phyloP scores from a whole-genome alignment of 2,329 filamentous ascomycete species.

The Arthrobotrys megalospora region DNA sequence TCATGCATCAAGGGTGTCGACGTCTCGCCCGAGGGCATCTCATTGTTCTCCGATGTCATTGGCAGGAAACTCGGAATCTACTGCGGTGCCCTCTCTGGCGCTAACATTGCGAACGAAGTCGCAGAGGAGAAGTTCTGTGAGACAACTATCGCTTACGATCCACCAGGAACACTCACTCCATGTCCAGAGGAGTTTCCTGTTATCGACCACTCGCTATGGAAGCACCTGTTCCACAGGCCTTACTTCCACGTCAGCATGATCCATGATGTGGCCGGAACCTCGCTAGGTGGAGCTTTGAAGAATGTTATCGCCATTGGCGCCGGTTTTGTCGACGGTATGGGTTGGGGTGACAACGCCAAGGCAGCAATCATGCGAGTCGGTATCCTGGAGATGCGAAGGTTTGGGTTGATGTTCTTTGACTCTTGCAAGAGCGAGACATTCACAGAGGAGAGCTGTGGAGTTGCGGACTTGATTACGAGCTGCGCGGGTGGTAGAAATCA shows the following conservation, averaged over 20 bases:
- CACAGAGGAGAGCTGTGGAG: slow-evolving; percentile 95
- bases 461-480: slow-evolving; percentile 94
- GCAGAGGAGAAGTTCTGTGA: slow-evolving; percentile 96
- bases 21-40: slow-evolving; percentile 86
- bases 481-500: slow-evolving; percentile 95
- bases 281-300: slow-evolving; percentile 93
- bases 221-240: slow-evolving; percentile 89
- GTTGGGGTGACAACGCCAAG: slow-evolving; percentile 99
- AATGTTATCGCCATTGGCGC: slow-evolving; percentile 96
- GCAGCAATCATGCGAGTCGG: slow-evolving; percentile 98
- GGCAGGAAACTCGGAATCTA: slow-evolving; percentile 93
- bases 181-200: slow-evolving; percentile 87
- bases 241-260: slow-evolving; percentile 98
- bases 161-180: slow-evolving; percentile 83
- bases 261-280: slow-evolving; percentile 95
- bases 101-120: slow-evolving; percentile 96
- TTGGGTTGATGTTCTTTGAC: slow-evolving; percentile 93
- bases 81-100: slow-evolving; percentile 93
- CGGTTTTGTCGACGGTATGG: slow-evolving; percentile 93
- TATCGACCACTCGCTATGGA: slow-evolving; percentile 86
- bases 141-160: slow-evolving; percentile 96
- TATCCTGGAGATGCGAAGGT: slow-evolving; percentile 95
- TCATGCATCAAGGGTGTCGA: slow-evolving; percentile 99
- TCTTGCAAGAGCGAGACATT: slow-evolving; percentile 87
- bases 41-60: slow-evolving; percentile 94